A percentile compares a stretch with the other conserved stretches of the same genome.
These are phyloP conservation scores for Lachancea dasiensis DNA, from an alignment of 805 yeast species.

Conservation along the genomic window DNA sequence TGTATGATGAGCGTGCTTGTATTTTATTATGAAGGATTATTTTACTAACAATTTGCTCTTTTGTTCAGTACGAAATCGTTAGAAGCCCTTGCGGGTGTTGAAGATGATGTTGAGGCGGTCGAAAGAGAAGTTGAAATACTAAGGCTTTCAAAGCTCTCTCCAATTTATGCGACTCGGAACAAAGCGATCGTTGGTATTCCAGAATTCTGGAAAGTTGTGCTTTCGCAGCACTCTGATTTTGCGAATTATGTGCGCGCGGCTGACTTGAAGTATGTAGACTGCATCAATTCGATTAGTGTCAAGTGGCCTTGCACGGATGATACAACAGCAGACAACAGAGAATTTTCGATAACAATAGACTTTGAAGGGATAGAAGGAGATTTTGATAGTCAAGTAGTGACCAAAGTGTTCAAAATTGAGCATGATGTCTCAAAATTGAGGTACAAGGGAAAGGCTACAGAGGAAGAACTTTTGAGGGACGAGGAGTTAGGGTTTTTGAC, in stretches of 20 bases:
- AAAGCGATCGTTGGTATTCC: conserved; percentile 50
- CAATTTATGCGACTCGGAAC: conserved; percentile 55
- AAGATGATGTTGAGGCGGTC: conserved; percentile 50
- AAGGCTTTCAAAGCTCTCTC: conserved; percentile 47
- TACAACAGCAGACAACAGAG: conserved; percentile 40
- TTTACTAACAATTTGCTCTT: conserved; percentile 1
- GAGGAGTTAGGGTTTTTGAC: conserved; percentile 50
- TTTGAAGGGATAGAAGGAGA: conserved; percentile 46
- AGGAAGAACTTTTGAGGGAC: conserved; percentile 31
- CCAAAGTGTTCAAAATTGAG: conserved; percentile 50
- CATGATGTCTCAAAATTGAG: conserved; percentile 17
- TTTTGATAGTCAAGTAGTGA: conserved; percentile 51
- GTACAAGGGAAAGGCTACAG: conserved; percentile 16
- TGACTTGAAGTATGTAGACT: conserved; percentile 71
- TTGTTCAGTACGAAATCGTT: background rate
- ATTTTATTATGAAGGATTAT: background rate
- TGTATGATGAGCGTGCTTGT: conserved; percentile 1
- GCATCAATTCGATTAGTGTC: conserved; percentile 57
- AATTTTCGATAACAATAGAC: conserved; percentile 54
- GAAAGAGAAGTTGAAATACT: conserved; percentile 54
- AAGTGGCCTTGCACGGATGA: conserved; percentile 38
- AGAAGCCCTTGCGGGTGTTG: conserved; percentile 44
- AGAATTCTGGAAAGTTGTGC: conserved; percentile 80
- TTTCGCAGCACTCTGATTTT: conserved; percentile 80
- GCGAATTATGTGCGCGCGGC: conserved; percentile 71